Evolutionary conservation across 345 rosid genomes (phyloP), one percentile per base, ranked within the genome.

Genomic region (Eucalyptus caleyi): DNA sequence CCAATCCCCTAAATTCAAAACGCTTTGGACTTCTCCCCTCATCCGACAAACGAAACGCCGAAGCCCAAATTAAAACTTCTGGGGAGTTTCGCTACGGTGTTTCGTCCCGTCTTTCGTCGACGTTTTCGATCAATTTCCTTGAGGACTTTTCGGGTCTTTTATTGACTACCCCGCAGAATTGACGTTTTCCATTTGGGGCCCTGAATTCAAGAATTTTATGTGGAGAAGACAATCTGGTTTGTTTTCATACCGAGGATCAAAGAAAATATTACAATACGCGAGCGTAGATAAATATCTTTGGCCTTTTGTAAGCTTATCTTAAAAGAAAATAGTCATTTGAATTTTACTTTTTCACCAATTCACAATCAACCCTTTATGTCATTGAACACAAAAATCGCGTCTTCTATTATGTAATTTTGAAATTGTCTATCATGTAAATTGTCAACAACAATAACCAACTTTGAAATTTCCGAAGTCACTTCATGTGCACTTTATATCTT

Each of bases 351-450:
- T 9, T 9, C 23, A 8, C 24, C 6, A 21, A 69, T 16, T 69
- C 24, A 6, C 2, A 2, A 18, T 69, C 12, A 69, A 69, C 18
- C 21, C 7, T 69, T 72, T 1, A 1, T 5, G 8, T 3, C 45
- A 5, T 0, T 6, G 2, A 10, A 34, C 45, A 34, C 45, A 9
- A 34, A 19, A 11, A 10, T 72, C 8, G 0, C 4, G 0, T 18
- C 7, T 34, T 34, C 4, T 2, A 12, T 34, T 6, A 5, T 0
- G 7, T 9, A 1, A 69, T 69, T 18, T 18, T 18, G 0, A 18
- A 18, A 5, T 6, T 34, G 0, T 9, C 2, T 9, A 4, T 34
- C 7, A 6, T 0, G 2, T 69, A 69, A 34, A 32, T 1, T 69
- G 2, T 69, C 34, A 1, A 69, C 18, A 9, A 18, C 21, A 3